phyloP scores from a whole-genome alignment of 1,284 basidiomycete species.

The Ceratobasidium theobromae region DNA sequence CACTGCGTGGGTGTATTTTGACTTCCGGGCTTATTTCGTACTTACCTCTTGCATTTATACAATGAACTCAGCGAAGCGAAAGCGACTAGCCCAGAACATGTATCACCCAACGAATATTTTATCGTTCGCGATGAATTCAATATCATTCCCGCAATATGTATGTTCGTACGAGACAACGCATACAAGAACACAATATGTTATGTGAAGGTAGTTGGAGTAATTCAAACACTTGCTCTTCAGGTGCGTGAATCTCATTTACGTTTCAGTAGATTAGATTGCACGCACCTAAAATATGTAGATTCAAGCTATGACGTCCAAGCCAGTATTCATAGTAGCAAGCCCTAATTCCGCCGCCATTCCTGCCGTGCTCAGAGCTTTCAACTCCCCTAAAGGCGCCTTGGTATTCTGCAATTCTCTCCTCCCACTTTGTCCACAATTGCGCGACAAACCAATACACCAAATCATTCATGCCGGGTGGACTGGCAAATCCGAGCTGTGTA shows the following conservation, averaged over 20 bases:
- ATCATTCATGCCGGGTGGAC: conserved; percentile 9
- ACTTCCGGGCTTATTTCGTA: too few species aligned
- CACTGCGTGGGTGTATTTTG: too few species aligned
- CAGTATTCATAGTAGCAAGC: background rate
- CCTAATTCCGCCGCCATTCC: background rate
- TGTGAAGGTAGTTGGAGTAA: background rate
- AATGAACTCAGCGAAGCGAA: too few species aligned
- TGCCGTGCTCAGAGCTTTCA: background rate
- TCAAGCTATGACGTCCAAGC: background rate
- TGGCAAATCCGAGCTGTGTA: background rate
- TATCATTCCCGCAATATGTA: background rate
- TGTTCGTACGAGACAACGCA: background rate
- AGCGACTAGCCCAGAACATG: too few species aligned
- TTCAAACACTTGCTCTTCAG: background rate
- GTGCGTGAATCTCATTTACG: background rate
- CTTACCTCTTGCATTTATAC: too few species aligned
- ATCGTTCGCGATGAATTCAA: background rate
- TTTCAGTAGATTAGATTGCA: background rate
- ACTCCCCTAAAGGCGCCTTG: background rate
- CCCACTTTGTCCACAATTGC: background rate
- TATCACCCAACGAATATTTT: background rate
- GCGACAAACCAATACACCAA: background rate
- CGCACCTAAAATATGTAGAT: background rate
- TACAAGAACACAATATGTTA: conserved; percentile 10
- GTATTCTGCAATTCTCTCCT: background rate